A percentile compares a stretch with the other conserved stretches of the same genome.
These are phyloP conservation scores for Auricularia auricula-judae DNA, from an alignment of 768 basidiomycete genomes.

Conservation along the genomic window DNA sequence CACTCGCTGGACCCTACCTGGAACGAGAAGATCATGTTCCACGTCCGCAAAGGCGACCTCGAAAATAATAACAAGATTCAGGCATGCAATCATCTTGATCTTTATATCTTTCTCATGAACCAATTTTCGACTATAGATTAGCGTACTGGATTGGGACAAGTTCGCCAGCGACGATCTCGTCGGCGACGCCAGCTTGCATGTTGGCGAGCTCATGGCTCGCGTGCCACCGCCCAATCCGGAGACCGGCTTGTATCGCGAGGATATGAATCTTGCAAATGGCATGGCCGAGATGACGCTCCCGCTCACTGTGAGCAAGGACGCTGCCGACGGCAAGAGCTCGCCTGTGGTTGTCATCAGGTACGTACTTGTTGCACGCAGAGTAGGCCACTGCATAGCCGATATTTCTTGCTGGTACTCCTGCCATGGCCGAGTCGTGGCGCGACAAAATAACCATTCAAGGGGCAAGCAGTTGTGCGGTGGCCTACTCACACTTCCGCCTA, in stretches of 20 bases:
- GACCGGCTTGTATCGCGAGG: slow-evolving; percentile 14
- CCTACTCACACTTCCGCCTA: too few relatives aligned
- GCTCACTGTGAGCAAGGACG: slow-evolving; percentile 21
- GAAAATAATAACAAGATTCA: slow-evolving; percentile 23
- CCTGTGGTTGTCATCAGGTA: slow-evolving; percentile 15
- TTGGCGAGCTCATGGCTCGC: slow-evolving; percentile 25
- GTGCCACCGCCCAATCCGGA: slow-evolving; percentile 26
- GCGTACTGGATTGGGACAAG: slow-evolving; percentile 38
- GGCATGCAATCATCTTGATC: neutral
- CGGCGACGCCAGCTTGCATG: slow-evolving; percentile 25
- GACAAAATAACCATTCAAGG: too few relatives aligned
- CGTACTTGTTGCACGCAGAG: neutral
- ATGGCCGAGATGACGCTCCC: slow-evolving; percentile 26
- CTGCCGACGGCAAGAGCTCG: slow-evolving; percentile 21
- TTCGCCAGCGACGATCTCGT: slow-evolving; percentile 29
- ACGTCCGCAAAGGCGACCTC: slow-evolving; percentile 23
- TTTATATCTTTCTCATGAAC: neutral
- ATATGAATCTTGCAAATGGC: slow-evolving; percentile 25
- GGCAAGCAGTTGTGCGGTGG: too few relatives aligned
- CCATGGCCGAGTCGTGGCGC: too few relatives aligned
- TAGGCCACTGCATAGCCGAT: neutral
- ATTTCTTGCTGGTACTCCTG: too few relatives aligned
- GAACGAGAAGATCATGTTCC: slow-evolving; percentile 37
- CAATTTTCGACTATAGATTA: slow-evolving; percentile 16
- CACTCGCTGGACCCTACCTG: slow-evolving; percentile 30